phyloP scores from a whole-genome alignment of 2,329 filamentous ascomycete species.

The Stagonosporopsis cucurbitacearum region DNA sequence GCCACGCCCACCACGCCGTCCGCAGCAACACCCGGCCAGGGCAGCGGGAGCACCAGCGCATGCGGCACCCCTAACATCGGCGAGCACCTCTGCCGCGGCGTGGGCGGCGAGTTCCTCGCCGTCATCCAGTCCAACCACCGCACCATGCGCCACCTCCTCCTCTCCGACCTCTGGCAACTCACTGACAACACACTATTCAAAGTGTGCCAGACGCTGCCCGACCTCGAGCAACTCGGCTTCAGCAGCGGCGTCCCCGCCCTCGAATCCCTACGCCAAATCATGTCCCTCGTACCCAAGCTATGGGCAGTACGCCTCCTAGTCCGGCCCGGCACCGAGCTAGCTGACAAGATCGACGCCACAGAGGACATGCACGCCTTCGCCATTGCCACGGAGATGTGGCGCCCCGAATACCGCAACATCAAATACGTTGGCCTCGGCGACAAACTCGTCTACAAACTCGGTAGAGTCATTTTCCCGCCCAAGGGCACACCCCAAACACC shows the following conservation, averaged over 20 bases:
- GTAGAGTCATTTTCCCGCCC: constrained; percentile 36
- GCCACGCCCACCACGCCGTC: constrained; percentile 41
- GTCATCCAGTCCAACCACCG: constrained; percentile 58
- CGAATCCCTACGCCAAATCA: constrained; percentile 43
- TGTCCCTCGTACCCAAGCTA: constrained; percentile 50
- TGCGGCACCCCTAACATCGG: constrained; percentile 32
- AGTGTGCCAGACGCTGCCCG: constrained; percentile 61
- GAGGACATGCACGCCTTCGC: constrained; percentile 44
- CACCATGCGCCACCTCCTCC: constrained; percentile 62
- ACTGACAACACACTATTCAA: constrained; percentile 56
- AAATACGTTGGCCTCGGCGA: constrained; percentile 51
- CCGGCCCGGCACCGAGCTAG: constrained; percentile 32
- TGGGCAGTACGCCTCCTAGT: constrained; percentile 51
- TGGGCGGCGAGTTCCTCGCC: constrained; percentile 57
- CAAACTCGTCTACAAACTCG: constrained; percentile 46
- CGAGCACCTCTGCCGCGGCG: constrained; percentile 42
- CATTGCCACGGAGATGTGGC: constrained; percentile 43
- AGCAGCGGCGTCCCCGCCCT: constrained; percentile 61
- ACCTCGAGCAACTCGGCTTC: constrained; percentile 65
- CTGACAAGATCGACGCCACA: constrained; percentile 34
- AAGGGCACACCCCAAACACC: constrained; percentile 18
- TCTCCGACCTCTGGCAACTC: constrained; percentile 63
- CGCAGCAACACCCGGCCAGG: constrained; percentile 26
- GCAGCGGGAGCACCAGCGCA: constrained; percentile 26
- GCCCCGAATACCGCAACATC: constrained; percentile 43